Evolutionary conservation across 768 basidiomycete genomes (phyloP).

Genomic region (Cystobasidiopsis lactophilus): DNA sequence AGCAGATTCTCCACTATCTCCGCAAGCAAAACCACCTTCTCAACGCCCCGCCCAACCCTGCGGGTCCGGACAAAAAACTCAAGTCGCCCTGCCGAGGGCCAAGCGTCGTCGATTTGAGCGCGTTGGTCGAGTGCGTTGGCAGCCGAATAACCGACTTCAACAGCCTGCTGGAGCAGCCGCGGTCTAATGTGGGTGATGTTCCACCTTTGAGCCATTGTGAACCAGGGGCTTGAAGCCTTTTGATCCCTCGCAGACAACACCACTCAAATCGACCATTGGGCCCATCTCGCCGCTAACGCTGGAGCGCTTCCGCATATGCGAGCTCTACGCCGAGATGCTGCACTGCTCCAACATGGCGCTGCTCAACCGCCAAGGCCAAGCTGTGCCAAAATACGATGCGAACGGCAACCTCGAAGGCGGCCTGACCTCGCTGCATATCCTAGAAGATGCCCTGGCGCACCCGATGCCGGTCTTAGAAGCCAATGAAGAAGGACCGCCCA

Average conservation of each 20-base stretch:
- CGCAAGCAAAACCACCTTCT: conserved; percentile 18
- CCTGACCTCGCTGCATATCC: conserved; percentile 48
- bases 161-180: conserved; percentile 42
- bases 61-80: conserved; percentile 38
- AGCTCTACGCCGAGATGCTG: conserved; percentile 83
- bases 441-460: conserved; percentile 55
- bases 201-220: conserved; percentile 5
- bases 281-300: conserved; percentile 72
- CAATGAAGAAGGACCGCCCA: neutral
- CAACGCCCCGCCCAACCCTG: no score
- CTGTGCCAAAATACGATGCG: conserved; percentile 48
- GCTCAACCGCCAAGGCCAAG: conserved; percentile 52
- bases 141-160: conserved; percentile 48
- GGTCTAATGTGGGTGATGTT: conserved; percentile 43
- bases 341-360: conserved; percentile 98
- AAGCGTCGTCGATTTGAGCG: conserved; percentile 60
- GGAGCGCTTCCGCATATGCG: conserved; percentile 87
- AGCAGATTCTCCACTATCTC: conserved; percentile 29
- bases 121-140: conserved; percentile 51
- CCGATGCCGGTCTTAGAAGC: neutral
- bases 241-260: conserved; percentile 28
- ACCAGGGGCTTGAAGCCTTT: no score
- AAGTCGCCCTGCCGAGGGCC: conserved; percentile 18
- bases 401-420: conserved; percentile 78
- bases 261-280: conserved; percentile 46